Percentiles rank a stretch among this genome's conserved stretches.
Evolutionary conservation across 75 land plant genomes (phyloP).

Genomic region (Cryptomeria japonica): DNA sequence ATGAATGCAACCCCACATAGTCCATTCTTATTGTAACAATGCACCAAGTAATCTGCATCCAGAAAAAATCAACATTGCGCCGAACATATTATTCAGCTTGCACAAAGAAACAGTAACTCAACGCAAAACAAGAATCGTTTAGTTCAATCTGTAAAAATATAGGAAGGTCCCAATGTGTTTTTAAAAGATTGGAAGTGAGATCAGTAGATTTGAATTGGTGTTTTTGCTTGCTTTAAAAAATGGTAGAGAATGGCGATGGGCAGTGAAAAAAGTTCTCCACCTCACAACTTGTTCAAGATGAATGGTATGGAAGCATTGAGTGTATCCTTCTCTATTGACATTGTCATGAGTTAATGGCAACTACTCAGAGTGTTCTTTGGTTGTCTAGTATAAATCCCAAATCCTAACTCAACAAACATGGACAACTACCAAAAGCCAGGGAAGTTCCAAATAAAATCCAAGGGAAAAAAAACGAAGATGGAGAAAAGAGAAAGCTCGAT

Average conservation of each 20-base stretch:
- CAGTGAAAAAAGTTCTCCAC: neutral
- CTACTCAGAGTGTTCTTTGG: too few species aligned
- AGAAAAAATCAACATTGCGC: neutral
- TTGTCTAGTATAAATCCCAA: too few species aligned
- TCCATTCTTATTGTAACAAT: conserved; percentile 83
- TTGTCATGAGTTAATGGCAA: too few species aligned
- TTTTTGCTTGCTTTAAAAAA: neutral
- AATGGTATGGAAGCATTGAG: too few species aligned
- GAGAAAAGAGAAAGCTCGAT: too few species aligned
- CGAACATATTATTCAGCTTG: neutral
- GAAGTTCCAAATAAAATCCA: too few species aligned
- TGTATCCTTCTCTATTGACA: too few species aligned
- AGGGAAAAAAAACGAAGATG: too few species aligned
- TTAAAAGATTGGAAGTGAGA: neutral
- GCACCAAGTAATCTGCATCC: conserved; percentile 85
- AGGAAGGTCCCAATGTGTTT: neutral
- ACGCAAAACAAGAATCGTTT: neutral
- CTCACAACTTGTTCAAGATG: too few species aligned
- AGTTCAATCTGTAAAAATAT: neutral
- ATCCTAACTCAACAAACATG: too few species aligned
- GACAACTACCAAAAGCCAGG: too few species aligned
- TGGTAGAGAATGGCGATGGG: neutral
- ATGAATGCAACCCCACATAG: conserved; percentile 80
- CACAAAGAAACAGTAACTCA: neutral
- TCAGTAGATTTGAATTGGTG: neutral